phyloP scores from a whole-genome alignment of 495 filamentous ascomycete species.

The Hypoxylon lenormandii region DNA sequence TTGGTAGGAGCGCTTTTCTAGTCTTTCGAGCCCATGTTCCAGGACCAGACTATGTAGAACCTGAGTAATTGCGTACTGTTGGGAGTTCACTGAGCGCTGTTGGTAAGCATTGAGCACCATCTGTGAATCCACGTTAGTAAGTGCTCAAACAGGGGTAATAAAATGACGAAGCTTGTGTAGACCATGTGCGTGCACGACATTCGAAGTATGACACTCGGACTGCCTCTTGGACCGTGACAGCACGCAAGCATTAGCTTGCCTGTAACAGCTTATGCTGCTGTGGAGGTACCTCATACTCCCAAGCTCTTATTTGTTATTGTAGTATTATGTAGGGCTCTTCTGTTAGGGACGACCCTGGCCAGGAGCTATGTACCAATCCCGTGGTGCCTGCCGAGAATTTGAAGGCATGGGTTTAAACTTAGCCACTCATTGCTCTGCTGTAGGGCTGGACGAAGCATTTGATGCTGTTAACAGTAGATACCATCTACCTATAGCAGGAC shows the following conservation, averaged over 20 bases:
- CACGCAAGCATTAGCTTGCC: conserved; percentile 11
- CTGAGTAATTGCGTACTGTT: not conserved
- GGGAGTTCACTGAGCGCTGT: conserved; percentile 1
- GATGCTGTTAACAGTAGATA: not conserved
- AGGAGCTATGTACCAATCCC: conserved; percentile 27
- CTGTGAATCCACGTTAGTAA: not conserved
- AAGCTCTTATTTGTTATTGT: not conserved
- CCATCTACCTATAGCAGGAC: no score
- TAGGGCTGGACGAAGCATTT: not conserved
- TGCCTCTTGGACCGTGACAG: not conserved
- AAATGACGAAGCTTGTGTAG: not conserved
- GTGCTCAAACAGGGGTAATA: not conserved
- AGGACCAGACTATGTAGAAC: not conserved
- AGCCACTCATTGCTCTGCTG: not conserved
- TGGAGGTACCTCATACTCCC: conserved; percentile 16
- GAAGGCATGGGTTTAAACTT: not conserved
- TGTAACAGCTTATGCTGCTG: conserved; percentile 15
- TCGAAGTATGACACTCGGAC: not conserved
- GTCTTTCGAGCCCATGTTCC: not conserved
- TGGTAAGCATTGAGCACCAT: not conserved
- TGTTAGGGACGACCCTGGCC: conserved; percentile 21
- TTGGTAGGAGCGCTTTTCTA: not conserved
- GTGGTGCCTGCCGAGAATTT: conserved; percentile 4
- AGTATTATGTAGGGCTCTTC: conserved; percentile 23
- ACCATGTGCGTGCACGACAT: not conserved